Base-by-base conservation (phyloP, 192 early-diverging fungal genomes). In the Umbelopsis sp. region DNA sequence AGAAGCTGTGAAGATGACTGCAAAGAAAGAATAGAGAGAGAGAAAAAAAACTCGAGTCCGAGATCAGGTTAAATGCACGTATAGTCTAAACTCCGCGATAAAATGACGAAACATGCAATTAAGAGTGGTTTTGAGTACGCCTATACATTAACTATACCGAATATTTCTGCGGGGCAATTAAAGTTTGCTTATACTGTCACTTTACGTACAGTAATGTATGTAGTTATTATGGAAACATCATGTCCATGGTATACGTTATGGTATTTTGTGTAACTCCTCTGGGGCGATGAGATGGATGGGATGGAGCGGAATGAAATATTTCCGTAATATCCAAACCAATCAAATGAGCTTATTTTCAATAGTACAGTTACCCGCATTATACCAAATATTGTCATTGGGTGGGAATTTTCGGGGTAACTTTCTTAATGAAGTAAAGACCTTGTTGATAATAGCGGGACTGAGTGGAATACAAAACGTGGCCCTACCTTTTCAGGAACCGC, bases 401-500 rank as follows among this genome's bases (percentile, higher is more conserved):
- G 56, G 56, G 56, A 62, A 20, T 32, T 12, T 62, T 62, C 56
- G 56, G 56, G 56, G 56, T 62, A 62, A 62, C 56, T 59, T 62
- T 32, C 56, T 17, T 2, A 62, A 20, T 20, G 20, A 62, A 31
- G 29, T 8, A 32, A 62, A 31, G 56, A 62, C 26, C 14, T 29
- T 29, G 7, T 26, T 62, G 56, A 6, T 29, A 41, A 6, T 41
- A 11, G 38, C 38, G 38, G 38, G 38, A 41, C 12, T n/a, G n/a
- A n/a, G 9, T 62, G 11, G 31, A 62, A 62, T 34, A 54, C 21
- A 34, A 34, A 62, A 62, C 56, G 56, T 62, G 56, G 56, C 56
- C 31, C 20, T n/a, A 21, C 47, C 32, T n/a, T n/a, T 62, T 62
- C 56, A 62, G 56, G 56, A 31, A 62, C 56, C 56, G 56, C 24